These are phyloP conservation scores for Alternaria alternata DNA, from an alignment of 2,329 filamentous ascomycete species.

Conservation along the genomic window DNA sequence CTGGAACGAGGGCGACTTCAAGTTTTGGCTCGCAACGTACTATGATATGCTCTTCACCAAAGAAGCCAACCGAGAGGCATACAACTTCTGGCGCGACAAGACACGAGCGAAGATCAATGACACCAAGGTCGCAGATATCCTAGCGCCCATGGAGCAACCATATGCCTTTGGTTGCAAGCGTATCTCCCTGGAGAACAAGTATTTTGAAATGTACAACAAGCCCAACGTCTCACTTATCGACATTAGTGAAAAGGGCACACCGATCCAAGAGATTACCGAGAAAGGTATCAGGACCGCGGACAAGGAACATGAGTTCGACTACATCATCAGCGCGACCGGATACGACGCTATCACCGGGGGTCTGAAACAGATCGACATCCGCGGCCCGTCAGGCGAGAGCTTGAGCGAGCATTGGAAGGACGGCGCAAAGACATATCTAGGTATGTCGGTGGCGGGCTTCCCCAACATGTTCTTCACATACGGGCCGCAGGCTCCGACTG, in stretches of 20 bases:
- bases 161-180: slow-evolving; percentile 36
- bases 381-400: slow-evolving; percentile 33
- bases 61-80: slow-evolving; percentile 52
- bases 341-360: slow-evolving; percentile 53
- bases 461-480: slow-evolving; percentile 55
- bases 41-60: slow-evolving; percentile 47
- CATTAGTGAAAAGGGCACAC: slow-evolving; percentile 39
- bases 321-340: slow-evolving; percentile 58
- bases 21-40: slow-evolving; percentile 41
- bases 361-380: slow-evolving; percentile 48
- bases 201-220: slow-evolving; percentile 51
- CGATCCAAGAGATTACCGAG: slow-evolving; percentile 57
- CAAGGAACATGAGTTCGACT: slow-evolving; percentile 60
- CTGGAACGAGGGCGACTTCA: slow-evolving; percentile 32
- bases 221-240: slow-evolving; percentile 60
- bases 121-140: slow-evolving; percentile 48
- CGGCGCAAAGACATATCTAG: slow-evolving; percentile 47
- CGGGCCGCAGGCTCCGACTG: slow-evolving; percentile 65
- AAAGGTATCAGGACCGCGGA: slow-evolving; percentile 59
- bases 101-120: slow-evolving; percentile 48
- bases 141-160: slow-evolving; percentile 50
- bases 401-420: slow-evolving; percentile 29
- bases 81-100: slow-evolving; percentile 56
- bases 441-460: slow-evolving; percentile 50
- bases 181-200: slow-evolving; percentile 38